These are phyloP conservation scores for Brassica rapa DNA, from an alignment of 345 rosid genomes.

Conservation along the genomic window DNA sequence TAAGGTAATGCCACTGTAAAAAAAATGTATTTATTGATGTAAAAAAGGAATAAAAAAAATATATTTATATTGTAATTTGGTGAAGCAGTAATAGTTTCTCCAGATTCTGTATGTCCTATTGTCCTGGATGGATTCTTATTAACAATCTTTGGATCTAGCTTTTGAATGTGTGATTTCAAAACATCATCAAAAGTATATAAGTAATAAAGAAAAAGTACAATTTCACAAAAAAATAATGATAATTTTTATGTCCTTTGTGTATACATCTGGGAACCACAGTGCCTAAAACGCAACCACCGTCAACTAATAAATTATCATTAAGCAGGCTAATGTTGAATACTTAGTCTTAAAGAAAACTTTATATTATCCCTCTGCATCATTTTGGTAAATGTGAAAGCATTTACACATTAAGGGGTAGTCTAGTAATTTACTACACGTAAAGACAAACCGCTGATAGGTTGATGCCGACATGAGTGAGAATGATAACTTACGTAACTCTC, in stretches of 20 bases:
- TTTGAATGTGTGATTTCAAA: neutral
- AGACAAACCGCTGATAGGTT: conserved; percentile 29
- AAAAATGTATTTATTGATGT: neutral
- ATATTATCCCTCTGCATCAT: conserved; percentile 4
- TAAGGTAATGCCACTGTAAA: conserved; percentile 19
- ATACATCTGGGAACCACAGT: neutral
- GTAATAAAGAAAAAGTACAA: neutral
- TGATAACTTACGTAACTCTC: conserved; percentile 17
- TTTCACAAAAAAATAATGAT: neutral
- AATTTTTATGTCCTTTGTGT: neutral
- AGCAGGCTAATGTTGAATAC: conserved; percentile 19
- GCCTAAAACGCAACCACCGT: neutral
- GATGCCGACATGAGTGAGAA: conserved; percentile 31
- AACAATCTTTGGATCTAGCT: neutral
- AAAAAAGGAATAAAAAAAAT: neutral
- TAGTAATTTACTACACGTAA: neutral
- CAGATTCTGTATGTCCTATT: neutral
- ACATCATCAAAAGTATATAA: neutral
- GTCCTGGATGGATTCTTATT: neutral
- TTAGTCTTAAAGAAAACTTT: conserved; percentile 35
- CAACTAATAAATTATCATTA: conserved; percentile 7
- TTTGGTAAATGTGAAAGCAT: neutral
- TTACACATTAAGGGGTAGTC: conserved; percentile 13
- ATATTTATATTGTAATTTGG: neutral
- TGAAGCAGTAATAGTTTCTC: neutral